Evolutionary conservation across 1,284 basidiomycete genomes (phyloP).

Genomic region (Cutaneotrichosporon cavernicola): DNA sequence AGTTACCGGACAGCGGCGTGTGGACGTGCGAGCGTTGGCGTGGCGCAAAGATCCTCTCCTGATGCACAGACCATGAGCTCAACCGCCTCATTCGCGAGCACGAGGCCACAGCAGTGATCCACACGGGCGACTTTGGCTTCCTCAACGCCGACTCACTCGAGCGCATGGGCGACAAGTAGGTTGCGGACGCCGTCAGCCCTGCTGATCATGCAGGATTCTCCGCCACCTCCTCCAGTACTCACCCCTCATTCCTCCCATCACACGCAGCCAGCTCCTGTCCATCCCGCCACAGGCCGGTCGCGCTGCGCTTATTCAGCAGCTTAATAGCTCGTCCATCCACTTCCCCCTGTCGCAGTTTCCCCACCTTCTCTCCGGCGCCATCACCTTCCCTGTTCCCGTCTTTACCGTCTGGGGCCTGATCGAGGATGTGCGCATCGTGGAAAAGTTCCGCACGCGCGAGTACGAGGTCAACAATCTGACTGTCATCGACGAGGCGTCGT

Average conservation of each 20-base stretch:
- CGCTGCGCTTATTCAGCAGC: slow-evolving; percentile 56
- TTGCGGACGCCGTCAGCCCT: slow-evolving; percentile 6
- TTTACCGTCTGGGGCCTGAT: slow-evolving; percentile 98
- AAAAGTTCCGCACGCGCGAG: slow-evolving; percentile 81
- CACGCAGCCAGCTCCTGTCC: slow-evolving; percentile 76
- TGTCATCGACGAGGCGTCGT: slow-evolving; percentile 91
- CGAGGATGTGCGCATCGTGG: slow-evolving; percentile 89
- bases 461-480: slow-evolving; percentile 83
- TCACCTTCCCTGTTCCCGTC: slow-evolving; percentile 85
- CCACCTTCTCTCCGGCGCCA: slow-evolving; percentile 78
- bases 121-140: slow-evolving; percentile 99
- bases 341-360: slow-evolving; percentile 86
- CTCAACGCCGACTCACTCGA: slow-evolving; percentile 82
- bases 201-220: slow-evolving; percentile 61
- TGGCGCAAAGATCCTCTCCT: slow-evolving; percentile 14
- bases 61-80: slow-evolving; percentile 62
- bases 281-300: slow-evolving; percentile 59
- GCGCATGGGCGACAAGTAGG: slow-evolving; percentile 80
- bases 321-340: slow-evolving; percentile 56
- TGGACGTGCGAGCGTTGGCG: neutral
- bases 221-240: slow-evolving; percentile 97
- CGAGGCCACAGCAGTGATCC: slow-evolving; percentile 90
- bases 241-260: slow-evolving; percentile 80
- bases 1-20: neutral
- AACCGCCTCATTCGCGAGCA: slow-evolving; percentile 87